These are phyloP conservation scores for Pichia sp. DNA, from an alignment of 1,139 yeast genomes.

Conservation along the genomic window DNA sequence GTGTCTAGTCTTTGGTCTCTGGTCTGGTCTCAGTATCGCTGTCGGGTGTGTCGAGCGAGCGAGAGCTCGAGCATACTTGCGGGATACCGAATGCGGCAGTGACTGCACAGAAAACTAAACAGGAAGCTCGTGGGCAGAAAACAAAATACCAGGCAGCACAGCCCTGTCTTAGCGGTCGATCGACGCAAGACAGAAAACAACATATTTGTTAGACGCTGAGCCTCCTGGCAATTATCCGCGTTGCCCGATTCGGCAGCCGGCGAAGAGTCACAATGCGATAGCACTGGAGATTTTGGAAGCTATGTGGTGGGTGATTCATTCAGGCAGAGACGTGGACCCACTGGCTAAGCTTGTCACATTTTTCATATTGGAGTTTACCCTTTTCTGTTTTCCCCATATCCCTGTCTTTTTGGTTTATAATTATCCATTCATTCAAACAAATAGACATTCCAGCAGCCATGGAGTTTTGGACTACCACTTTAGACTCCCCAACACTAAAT, in stretches of 20 bases:
- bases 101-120: too few relatives aligned
- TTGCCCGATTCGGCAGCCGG: not conserved
- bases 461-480: constrained; percentile 56
- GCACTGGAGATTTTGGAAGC: too few relatives aligned
- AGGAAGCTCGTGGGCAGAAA: too few relatives aligned
- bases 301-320: too few relatives aligned
- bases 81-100: too few relatives aligned
- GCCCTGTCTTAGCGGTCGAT: not conserved
- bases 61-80: too few relatives aligned
- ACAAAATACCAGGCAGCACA: too few relatives aligned
- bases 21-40: too few relatives aligned
- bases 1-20: too few relatives aligned
- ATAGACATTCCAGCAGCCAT: not conserved
- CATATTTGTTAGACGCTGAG: too few relatives aligned
- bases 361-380: not conserved
- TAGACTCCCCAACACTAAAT: constrained; percentile 79
- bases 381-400: not conserved
- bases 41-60: too few relatives aligned
- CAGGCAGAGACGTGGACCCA: not conserved
- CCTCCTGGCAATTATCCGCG: not conserved
- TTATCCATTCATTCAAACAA: not conserved
- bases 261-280: not conserved
- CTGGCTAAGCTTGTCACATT: not conserved
- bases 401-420: not conserved
- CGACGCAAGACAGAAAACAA: not conserved